phyloP scores from a whole-genome alignment of 2,329 filamentous ascomycete species.

The Colletotrichum somersetense region DNA sequence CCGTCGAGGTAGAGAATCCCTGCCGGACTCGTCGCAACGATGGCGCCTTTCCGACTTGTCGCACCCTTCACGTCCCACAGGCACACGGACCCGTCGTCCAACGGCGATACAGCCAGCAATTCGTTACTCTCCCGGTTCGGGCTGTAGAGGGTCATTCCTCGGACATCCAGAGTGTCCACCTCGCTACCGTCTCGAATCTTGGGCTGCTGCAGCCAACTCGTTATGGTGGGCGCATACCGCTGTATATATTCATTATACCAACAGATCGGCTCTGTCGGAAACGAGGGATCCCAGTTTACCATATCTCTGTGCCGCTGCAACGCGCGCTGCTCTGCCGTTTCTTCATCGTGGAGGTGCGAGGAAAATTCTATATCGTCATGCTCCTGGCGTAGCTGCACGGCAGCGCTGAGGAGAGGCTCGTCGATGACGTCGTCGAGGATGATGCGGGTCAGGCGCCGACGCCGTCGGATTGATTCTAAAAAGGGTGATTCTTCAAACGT shows the following conservation, averaged over 20 bases:
- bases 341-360: conserved; percentile 43
- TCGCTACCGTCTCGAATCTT: conserved; percentile 55
- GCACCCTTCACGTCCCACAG: conserved; percentile 82
- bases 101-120: conserved; percentile 76
- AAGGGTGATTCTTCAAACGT: conserved; percentile 80
- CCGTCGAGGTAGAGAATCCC: conserved; percentile 75
- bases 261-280: conserved; percentile 76
- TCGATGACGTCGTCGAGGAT: conserved; percentile 35
- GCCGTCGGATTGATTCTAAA: conserved; percentile 70
- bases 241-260: conserved; percentile 95
- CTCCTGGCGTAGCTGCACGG: conserved; percentile 31
- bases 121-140: conserved; percentile 55
- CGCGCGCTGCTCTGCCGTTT: conserved; percentile 46
- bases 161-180: conserved; percentile 71
- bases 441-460: conserved; percentile 53
- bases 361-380: conserved; percentile 10
- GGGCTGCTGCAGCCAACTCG: conserved; percentile 82
- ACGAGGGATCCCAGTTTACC: conserved; percentile 87
- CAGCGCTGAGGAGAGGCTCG: conserved; percentile 38
- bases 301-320: conserved; percentile 68
- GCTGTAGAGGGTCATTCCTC: conserved; percentile 77
- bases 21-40: conserved; percentile 74
- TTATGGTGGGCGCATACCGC: conserved; percentile 77
- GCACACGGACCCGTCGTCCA: conserved; percentile 90
- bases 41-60: conserved; percentile 67